Conservation (phyloP, 2,329 filamentous ascomycete species). For the Xylaria sp. region DNA sequence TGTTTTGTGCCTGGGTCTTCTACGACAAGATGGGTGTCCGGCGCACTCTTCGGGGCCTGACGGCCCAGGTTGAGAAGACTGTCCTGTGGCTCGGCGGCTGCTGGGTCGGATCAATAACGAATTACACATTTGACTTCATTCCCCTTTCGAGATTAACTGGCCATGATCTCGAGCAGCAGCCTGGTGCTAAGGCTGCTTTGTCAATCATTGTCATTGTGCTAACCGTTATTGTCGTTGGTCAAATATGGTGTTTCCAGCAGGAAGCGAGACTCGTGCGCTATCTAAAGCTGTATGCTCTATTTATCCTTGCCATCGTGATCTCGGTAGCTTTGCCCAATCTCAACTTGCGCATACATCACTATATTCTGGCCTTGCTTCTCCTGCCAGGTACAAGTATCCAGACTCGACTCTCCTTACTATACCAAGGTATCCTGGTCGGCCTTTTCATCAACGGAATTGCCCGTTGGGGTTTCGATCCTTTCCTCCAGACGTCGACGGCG, state of each 20-base stretch:
- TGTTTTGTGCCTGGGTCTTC: slow-evolving; percentile 87
- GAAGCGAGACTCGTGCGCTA: slow-evolving; percentile 84
- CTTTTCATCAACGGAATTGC: slow-evolving; percentile 95
- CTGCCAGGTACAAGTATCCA: slow-evolving; percentile 90
- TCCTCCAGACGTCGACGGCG: slow-evolving; percentile 82
- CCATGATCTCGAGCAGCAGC: slow-evolving; percentile 88
- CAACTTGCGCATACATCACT: slow-evolving; percentile 89
- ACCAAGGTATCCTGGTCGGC: slow-evolving; percentile 89
- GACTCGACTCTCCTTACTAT: slow-evolving; percentile 83
- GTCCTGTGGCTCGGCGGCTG: slow-evolving; percentile 88
- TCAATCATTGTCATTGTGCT: slow-evolving; percentile 80
- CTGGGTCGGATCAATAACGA: slow-evolving; percentile 92
- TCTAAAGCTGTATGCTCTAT: slow-evolving; percentile 78
- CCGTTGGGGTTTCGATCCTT: slow-evolving; percentile 90
- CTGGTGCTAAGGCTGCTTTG: slow-evolving; percentile 85
- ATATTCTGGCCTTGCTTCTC: slow-evolving; percentile 86
- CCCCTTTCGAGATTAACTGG: slow-evolving; percentile 92
- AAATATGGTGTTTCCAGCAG: slow-evolving; percentile 86
- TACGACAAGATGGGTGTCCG: slow-evolving; percentile 84
- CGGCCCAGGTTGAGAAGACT: slow-evolving; percentile 88
- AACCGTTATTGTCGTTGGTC: slow-evolving; percentile 72
- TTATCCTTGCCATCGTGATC: slow-evolving; percentile 73
- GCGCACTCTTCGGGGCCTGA: slow-evolving; percentile 75
- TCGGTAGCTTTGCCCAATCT: slow-evolving; percentile 79
- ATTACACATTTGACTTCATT: slow-evolving; percentile 95